Evolutionary conservation across 1,139 yeast genomes (phyloP).

Genomic region (Suhomyces bolitotheri): DNA sequence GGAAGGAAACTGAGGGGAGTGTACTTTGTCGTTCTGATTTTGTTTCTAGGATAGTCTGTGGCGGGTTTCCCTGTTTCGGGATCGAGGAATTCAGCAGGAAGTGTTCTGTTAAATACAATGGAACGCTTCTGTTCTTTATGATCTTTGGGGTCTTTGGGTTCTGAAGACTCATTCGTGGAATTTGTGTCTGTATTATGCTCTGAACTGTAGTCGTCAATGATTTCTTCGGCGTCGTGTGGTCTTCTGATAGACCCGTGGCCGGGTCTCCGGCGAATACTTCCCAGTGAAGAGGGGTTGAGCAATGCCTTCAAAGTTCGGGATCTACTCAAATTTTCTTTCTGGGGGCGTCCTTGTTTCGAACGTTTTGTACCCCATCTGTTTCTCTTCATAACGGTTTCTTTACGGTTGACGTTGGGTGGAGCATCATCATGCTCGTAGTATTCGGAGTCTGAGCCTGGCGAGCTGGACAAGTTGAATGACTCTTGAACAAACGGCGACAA

Average conservation of each 20-base stretch:
- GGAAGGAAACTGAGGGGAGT: constrained; percentile 58
- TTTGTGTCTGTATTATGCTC: constrained; percentile 20
- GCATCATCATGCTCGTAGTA: constrained; percentile 11
- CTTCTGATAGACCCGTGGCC: constrained; percentile 20
- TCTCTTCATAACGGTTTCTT: constrained; percentile 54
- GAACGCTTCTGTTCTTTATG: constrained; percentile 48
- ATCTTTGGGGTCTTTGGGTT: constrained; percentile 40
- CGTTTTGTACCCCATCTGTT: constrained; percentile 92
- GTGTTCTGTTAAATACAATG: constrained; percentile 64
- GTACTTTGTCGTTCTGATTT: constrained; percentile 60
- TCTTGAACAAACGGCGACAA: constrained; percentile 21
- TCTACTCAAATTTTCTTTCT: constrained; percentile 43
- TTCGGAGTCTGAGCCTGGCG: constrained; percentile 11
- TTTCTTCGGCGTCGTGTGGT: constrained; percentile 27
- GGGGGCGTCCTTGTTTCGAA: constrained; percentile 70
- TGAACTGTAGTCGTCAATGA: constrained; percentile 27
- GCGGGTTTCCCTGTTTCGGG: constrained; percentile 36
- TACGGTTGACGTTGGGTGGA: constrained; percentile 9
- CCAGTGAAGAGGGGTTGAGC: constrained; percentile 19
- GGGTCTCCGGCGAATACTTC: constrained; percentile 9
- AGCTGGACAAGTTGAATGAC: constrained; percentile 13
- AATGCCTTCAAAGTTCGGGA: constrained; percentile 46
- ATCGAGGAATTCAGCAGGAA: constrained; percentile 65
- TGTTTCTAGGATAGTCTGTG: constrained; percentile 49
- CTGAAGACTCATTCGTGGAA: constrained; percentile 23